These are phyloP conservation scores for Nicotiana tomentosiformis DNA, from an alignment of 257 asterid species.

Conservation along the genomic window DNA sequence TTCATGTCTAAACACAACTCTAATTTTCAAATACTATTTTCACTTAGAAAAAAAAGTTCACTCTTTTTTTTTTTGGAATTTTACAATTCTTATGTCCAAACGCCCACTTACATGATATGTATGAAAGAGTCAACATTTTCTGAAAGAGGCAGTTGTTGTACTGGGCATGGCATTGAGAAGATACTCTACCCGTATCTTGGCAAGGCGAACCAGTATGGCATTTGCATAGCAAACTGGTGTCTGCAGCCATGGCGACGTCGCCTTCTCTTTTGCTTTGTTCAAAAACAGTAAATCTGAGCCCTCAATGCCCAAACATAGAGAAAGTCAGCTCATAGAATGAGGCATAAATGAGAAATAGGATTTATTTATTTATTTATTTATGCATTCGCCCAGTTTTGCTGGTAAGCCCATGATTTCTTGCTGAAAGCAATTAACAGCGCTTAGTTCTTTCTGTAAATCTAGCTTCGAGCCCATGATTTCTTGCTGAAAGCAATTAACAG, in stretches of 20 bases:
- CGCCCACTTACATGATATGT: not conserved
- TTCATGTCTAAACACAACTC: too few relatives aligned
- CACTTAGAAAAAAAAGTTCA: not conserved
- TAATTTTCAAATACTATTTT: not conserved
- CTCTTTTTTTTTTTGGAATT: too few relatives aligned
- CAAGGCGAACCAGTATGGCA: not conserved
- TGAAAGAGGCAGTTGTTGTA: not conserved
- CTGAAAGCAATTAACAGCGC: too few relatives aligned
- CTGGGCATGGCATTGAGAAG: not conserved
- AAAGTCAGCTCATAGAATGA: too few relatives aligned
- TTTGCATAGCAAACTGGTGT: too few relatives aligned
- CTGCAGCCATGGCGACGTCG: not conserved
- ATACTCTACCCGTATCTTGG: not conserved
- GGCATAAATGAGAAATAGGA: too few relatives aligned
- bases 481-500: too few relatives aligned
- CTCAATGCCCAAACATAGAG: not conserved
- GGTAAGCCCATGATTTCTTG: too few relatives aligned
- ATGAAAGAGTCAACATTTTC: not conserved
- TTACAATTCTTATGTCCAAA: not conserved
- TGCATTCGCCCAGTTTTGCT: too few relatives aligned
- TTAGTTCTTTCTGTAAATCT: too few relatives aligned
- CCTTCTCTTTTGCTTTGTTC: not conserved
- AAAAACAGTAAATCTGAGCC: not conserved
- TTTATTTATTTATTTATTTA: too few relatives aligned
- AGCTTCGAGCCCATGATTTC: too few relatives aligned